A percentile compares a stretch with the other conserved stretches of the same genome.
Evolutionary conservation across 768 basidiomycete genomes (phyloP).

Genomic region (Mycena floridula): DNA sequence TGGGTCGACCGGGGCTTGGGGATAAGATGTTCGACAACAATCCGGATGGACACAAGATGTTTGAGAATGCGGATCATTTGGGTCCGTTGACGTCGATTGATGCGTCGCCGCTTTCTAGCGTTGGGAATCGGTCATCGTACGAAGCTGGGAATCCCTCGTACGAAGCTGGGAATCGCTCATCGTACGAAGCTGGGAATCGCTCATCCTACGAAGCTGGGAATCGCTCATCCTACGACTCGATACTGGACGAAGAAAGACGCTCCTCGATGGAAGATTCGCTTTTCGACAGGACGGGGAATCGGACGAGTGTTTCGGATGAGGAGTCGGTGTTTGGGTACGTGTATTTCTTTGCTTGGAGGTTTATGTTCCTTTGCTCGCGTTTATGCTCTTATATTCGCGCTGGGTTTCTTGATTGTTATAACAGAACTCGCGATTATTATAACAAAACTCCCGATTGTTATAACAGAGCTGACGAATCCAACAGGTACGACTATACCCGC

Average conservation of each 20-base stretch:
- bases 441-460: too few relatives aligned
- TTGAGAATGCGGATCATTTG: constrained; percentile 55
- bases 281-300: constrained; percentile 56
- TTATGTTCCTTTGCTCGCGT: too few relatives aligned
- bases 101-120: constrained; percentile 43
- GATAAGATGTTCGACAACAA: constrained; percentile 82
- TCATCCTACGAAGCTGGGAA: constrained; percentile 33
- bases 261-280: constrained; percentile 45
- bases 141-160: too few relatives aligned
- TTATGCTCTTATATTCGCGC: too few relatives aligned
- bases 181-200: constrained; percentile 32
- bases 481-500: constrained; percentile 33
- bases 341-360: too few relatives aligned
- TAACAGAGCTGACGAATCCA: too few relatives aligned
- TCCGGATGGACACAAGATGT: constrained; percentile 80
- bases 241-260: constrained; percentile 46
- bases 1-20: constrained; percentile 69
- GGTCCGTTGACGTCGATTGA: constrained; percentile 58
- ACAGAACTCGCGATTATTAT: too few relatives aligned
- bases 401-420: too few relatives aligned
- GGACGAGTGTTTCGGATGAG: constrained; percentile 45
- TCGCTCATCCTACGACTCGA: constrained; percentile 55
- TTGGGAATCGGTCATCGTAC: constrained; percentile 18
- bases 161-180: constrained; percentile 27
- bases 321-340: constrained; percentile 59